These are phyloP conservation scores for Penicillium expansum DNA, from an alignment of 2,329 filamentous ascomycete genomes.

Conservation along the genomic window DNA sequence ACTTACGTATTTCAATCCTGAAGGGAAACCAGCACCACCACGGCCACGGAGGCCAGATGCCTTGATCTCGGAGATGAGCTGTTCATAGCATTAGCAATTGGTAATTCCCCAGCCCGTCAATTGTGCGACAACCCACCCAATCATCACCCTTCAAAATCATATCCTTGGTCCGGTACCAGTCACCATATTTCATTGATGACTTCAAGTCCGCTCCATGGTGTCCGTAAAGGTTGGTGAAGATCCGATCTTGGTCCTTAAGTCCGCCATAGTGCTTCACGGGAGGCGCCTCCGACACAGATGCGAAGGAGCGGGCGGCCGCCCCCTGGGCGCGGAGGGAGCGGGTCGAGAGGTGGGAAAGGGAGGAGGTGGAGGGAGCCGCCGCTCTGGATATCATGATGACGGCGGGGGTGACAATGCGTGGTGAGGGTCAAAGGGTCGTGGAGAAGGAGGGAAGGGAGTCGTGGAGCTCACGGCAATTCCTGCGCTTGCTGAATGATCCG, in stretches of 20 bases:
- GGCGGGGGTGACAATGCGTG: constrained; percentile 33
- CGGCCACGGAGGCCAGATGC: constrained; percentile 90
- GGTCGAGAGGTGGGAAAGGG: constrained; percentile 41
- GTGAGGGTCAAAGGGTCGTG: constrained; percentile 25
- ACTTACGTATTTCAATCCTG: constrained; percentile 96
- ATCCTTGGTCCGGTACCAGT: constrained; percentile 99
- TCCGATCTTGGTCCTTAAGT: constrained; percentile 92
- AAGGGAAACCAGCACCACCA: constrained; percentile 96
- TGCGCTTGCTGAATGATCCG: constrained; percentile 42
- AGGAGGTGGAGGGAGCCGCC: constrained; percentile 44
- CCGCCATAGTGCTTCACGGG: constrained; percentile 73
- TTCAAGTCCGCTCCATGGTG: constrained; percentile 88
- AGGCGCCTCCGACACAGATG: constrained; percentile 69
- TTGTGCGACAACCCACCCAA: constrained; percentile 57
- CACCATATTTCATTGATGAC: constrained; percentile 94
- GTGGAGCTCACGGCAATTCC: constrained; percentile 36
- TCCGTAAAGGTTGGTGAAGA: constrained; percentile 98
- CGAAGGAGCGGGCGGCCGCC: constrained; percentile 63
- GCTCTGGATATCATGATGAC: constrained; percentile 48
- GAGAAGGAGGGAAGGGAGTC: constrained; percentile 24
- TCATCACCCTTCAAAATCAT: constrained; percentile 96
- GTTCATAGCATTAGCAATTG: constrained; percentile 26
- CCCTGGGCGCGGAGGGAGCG: constrained; percentile 43
- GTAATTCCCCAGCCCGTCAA: background rate
- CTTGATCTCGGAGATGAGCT: constrained; percentile 97